Evolutionary conservation across 148 eudicot genomes (phyloP).

Genomic region (Chenopodium quinoa): DNA sequence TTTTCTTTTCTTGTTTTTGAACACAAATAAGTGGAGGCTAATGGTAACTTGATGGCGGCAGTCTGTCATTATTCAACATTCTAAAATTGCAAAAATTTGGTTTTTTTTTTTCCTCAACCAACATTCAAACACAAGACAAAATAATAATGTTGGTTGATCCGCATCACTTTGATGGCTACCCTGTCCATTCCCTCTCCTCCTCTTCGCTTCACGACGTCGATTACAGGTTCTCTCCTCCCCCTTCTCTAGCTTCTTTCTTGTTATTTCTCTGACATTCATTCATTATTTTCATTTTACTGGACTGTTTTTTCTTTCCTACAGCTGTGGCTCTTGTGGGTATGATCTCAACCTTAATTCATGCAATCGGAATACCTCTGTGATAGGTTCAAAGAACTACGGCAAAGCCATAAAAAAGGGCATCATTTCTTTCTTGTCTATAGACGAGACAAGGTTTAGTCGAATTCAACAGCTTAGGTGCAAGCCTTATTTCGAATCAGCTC

Average conservation of each 20-base stretch:
- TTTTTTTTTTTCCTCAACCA: background rate
- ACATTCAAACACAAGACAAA: background rate
- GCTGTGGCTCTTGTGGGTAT: constrained; percentile 85
- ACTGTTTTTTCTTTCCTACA: constrained; percentile 26
- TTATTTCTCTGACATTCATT: background rate
- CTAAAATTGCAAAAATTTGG: constrained; percentile 15
- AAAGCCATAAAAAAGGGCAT: constrained; percentile 70
- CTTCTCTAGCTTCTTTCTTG: background rate
- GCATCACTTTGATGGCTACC: constrained; percentile 9
- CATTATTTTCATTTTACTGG: background rate
- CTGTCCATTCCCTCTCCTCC: constrained; percentile 22
- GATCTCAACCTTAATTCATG: constrained; percentile 69
- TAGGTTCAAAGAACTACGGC: constrained; percentile 64
- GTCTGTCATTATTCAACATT: background rate
- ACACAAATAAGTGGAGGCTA: background rate
- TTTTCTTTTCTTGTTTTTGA: background rate
- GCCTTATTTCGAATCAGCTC: constrained; percentile 56
- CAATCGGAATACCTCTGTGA: constrained; percentile 55
- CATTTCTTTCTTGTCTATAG: constrained; percentile 65
- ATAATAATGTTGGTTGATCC: constrained; percentile 24
- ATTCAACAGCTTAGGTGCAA: constrained; percentile 54
- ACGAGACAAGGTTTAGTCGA: constrained; percentile 63
- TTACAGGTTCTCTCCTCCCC: constrained; percentile 27
- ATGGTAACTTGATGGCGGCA: constrained; percentile 27
- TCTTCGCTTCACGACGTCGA: constrained; percentile 35